Percentiles rank a stretch among this genome's conserved stretches.
Evolutionary conservation across 2,329 filamentous ascomycete species (phyloP).

Genomic region (Myriangium duriaei): DNA sequence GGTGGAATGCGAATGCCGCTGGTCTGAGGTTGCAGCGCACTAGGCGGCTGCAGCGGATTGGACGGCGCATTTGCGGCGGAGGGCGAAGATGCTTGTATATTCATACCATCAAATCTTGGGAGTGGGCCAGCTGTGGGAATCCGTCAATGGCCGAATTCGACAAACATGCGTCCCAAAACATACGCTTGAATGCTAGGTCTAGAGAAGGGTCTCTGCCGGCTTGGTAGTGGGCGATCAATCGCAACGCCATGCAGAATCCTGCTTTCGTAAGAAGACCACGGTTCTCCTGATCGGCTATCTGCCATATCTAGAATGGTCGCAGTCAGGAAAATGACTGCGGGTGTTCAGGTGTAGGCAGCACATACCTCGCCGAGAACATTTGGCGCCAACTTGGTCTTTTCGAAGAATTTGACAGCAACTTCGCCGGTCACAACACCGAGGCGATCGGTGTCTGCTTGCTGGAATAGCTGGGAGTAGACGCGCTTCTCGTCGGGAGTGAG

Average conservation of each 20-base stretch:
- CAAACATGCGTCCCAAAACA: no score
- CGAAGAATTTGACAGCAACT: slow-evolving; percentile 92
- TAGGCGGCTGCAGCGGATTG: slow-evolving; percentile 31
- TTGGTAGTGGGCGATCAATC: slow-evolving; percentile 92
- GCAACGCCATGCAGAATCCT: slow-evolving; percentile 83
- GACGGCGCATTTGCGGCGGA: slow-evolving; percentile 17
- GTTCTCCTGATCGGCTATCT: slow-evolving; percentile 95
- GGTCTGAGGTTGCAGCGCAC: slow-evolving; percentile 27
- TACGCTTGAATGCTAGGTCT: slow-evolving; percentile 70
- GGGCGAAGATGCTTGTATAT: slow-evolving; percentile 27
- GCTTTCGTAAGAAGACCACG: slow-evolving; percentile 82
- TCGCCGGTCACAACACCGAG: slow-evolving; percentile 93
- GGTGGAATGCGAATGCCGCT: slow-evolving; percentile 68
- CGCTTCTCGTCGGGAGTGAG: slow-evolving; percentile 86
- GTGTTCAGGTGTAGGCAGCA: slow-evolving; percentile 12
- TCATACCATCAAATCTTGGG: slow-evolving; percentile 78
- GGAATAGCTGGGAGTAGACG: slow-evolving; percentile 84
- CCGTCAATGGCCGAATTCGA: slow-evolving; percentile 15
- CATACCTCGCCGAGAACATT: slow-evolving; percentile 75
- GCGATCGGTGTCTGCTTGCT: slow-evolving; percentile 80
- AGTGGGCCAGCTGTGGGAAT: slow-evolving; percentile 54
- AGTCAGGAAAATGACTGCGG: not conserved
- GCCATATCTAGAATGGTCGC: slow-evolving; percentile 67
- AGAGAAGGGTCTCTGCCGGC: slow-evolving; percentile 68
- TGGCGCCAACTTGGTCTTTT: slow-evolving; percentile 82